A percentile compares a stretch with the other conserved stretches of the same genome.
Conservation (phyloP, 371 early-diverging fungal species). For the Conidiobolus incongruus region DNA sequence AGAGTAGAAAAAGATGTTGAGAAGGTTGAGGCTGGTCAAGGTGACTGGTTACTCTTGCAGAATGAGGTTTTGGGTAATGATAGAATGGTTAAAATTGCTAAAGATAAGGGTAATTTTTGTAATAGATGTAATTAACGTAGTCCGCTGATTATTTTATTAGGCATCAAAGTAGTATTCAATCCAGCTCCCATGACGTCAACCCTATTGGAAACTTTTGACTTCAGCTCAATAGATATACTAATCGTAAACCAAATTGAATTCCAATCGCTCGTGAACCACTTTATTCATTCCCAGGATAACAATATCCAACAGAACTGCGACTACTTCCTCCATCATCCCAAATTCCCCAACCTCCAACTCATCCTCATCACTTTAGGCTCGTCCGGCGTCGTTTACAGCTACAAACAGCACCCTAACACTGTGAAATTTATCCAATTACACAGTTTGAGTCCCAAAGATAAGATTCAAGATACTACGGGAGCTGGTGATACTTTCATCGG, state of each 20-base stretch:
- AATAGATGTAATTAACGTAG: too few relatives aligned
- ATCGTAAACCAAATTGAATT: not conserved
- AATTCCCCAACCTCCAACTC: slow-evolving; percentile 13
- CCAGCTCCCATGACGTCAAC: not conserved
- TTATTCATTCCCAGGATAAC: slow-evolving; percentile 7
- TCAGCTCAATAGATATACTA: not conserved
- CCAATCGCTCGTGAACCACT: slow-evolving; percentile 7
- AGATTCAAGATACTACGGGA: slow-evolving; percentile 44
- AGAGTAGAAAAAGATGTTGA: not conserved
- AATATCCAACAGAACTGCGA: slow-evolving; percentile 5
- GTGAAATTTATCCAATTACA: slow-evolving; percentile 10
- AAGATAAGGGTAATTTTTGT: not conserved
- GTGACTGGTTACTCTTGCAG: not conserved
- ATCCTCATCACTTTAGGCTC: slow-evolving; percentile 54
- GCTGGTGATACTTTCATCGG: slow-evolving; percentile 55
- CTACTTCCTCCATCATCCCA: slow-evolving; percentile 12
- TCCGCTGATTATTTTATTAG: not conserved
- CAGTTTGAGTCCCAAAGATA: slow-evolving; percentile 16
- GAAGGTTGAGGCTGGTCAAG: not conserved
- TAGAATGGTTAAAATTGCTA: not conserved
- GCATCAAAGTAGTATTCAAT: not conserved
- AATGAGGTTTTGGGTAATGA: not conserved
- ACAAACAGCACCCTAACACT: slow-evolving; percentile 5
- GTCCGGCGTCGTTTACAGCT: slow-evolving; percentile 21
- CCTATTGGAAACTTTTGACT: not conserved